These are phyloP conservation scores for Daedaleopsis sinensis DNA, from an alignment of 768 basidiomycete species.

Conservation along the genomic window DNA sequence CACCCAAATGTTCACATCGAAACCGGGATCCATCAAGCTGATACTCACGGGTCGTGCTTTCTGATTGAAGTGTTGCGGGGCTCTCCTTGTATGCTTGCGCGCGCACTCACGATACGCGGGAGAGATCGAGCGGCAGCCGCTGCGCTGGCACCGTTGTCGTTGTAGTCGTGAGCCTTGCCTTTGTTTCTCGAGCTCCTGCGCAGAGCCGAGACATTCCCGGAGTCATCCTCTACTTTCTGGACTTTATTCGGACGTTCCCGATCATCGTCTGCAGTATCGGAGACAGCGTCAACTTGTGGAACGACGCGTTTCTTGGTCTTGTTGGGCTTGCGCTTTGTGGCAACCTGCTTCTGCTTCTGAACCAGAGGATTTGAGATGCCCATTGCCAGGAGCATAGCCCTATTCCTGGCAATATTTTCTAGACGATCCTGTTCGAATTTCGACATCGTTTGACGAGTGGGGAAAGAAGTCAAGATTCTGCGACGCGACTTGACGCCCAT, in stretches of 20 bases:
- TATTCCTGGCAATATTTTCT: slow-evolving; percentile 46
- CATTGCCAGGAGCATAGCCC: slow-evolving; percentile 36
- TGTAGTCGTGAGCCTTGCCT: slow-evolving; percentile 61
- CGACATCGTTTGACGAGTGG: too few relatives aligned
- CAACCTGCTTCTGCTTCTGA: slow-evolving; percentile 46
- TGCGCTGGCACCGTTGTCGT: slow-evolving; percentile 40
- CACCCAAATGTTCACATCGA: not conserved
- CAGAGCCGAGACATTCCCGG: slow-evolving; percentile 31
- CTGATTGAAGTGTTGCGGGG: slow-evolving; percentile 33
- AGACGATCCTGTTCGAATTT: slow-evolving; percentile 33
- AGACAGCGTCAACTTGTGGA: slow-evolving; percentile 33
- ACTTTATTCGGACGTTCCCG: slow-evolving; percentile 22
- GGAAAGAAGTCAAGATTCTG: not conserved
- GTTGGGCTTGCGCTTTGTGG: slow-evolving; percentile 8
- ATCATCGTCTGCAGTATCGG: slow-evolving; percentile 28
- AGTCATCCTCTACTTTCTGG: slow-evolving; percentile 13
- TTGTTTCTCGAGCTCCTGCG: slow-evolving; percentile 73
- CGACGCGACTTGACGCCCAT: not conserved
- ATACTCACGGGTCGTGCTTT: slow-evolving; percentile 54
- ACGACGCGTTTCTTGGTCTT: slow-evolving; percentile 25
- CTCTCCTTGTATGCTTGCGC: slow-evolving; percentile 28
- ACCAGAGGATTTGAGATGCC: slow-evolving; percentile 34
- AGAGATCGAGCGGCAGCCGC: slow-evolving; percentile 5
- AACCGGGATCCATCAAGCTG: not conserved
- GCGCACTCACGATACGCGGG: slow-evolving; percentile 14